Percentiles rank a stretch among this genome's conserved stretches.
phyloP scores from a whole-genome alignment of 2,329 filamentous ascomycete species.

The Leptographium lundbergii region DNA sequence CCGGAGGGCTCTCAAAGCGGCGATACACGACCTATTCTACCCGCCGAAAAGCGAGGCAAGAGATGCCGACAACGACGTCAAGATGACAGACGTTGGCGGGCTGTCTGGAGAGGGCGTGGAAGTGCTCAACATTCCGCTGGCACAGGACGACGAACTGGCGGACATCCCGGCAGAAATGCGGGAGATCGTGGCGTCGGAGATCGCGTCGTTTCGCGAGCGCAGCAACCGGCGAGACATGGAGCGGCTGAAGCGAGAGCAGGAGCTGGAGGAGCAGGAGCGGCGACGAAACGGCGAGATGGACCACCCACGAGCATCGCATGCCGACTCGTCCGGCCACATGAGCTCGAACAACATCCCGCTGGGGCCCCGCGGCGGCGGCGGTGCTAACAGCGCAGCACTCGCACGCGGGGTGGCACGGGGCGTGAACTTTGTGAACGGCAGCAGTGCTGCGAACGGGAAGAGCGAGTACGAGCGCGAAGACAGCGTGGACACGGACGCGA shows the following conservation, averaged over 20 bases:
- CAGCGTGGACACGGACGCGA: slow-evolving; percentile 77
- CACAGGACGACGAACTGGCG: slow-evolving; percentile 81
- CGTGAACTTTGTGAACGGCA: slow-evolving; percentile 70
- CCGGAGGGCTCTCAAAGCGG: slow-evolving; percentile 52
- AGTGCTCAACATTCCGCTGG: slow-evolving; percentile 79
- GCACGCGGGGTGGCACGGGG: slow-evolving; percentile 1
- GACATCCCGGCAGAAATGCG: slow-evolving; percentile 96
- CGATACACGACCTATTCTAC: slow-evolving; percentile 60
- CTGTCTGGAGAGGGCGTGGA: slow-evolving; percentile 54
- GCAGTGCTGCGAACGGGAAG: slow-evolving; percentile 31
- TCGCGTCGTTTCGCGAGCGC: slow-evolving; percentile 83
- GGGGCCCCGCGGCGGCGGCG: slow-evolving; percentile 45
- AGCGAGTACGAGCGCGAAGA: background rate
- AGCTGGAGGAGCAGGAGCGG: slow-evolving; percentile 77
- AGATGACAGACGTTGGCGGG: slow-evolving; percentile 51
- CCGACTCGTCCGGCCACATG: slow-evolving; percentile 57
- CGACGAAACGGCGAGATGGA: slow-evolving; percentile 43
- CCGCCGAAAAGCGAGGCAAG: slow-evolving; percentile 38
- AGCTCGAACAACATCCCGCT: slow-evolving; percentile 61
- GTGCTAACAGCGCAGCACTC: background rate
- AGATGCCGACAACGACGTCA: slow-evolving; percentile 54
- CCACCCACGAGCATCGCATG: slow-evolving; percentile 43
- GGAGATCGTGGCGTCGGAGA: slow-evolving; percentile 86
- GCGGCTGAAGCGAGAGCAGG: slow-evolving; percentile 76
- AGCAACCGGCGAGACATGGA: slow-evolving; percentile 84